Base-by-base conservation (phyloP, 2,329 filamentous ascomycete genomes). In the Paraconiothyrium brasiliense region DNA sequence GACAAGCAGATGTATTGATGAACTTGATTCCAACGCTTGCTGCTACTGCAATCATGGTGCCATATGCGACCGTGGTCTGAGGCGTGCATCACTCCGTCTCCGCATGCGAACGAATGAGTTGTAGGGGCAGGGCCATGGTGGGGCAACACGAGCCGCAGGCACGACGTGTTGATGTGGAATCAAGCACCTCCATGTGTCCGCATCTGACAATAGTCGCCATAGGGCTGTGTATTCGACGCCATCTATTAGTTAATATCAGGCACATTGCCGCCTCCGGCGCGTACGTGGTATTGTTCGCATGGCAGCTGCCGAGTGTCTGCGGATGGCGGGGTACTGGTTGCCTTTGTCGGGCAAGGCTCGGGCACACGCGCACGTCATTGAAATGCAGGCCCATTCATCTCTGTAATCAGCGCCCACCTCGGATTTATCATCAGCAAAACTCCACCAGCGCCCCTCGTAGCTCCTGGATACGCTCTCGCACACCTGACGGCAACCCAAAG, bases 361-460 rank as follows among this genome's bases (percentile, higher is more conserved):
- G 57, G 62, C 50, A 54, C 63, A 64, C 16, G 39, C 39, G 63
- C 66, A 65, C 64, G 64, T 68, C 66, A 67, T 67, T 52, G 58
- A 32, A 43, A 52, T 16, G 55, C 34, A 51, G 37, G 56, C 57
- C 51, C 51, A 46, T 37, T 22, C 47, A 27, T 22, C 8, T n/a
- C 56, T 51, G 58, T 66, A 59, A 63, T 61, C 58, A 57, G 59
- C 51, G 59, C 67, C 66, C 52, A 46, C 54, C 47, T 52, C 44
- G 56, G 64, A 70, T 73, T 73, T 67, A 72, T 72, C 68, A 73
- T 68, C 67, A 34, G 30, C 52, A 39, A 65, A 62, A 65, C 58
- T 58, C 59, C 39, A 62, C 59, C 61, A 51, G 51, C 22, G 61
- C 39, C 51, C 37, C 54, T 56, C 56, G 50, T 61, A 20, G 49